Conservation (phyloP, 2,329 filamentous ascomycete genomes). For the Lachnellula arida region DNA sequence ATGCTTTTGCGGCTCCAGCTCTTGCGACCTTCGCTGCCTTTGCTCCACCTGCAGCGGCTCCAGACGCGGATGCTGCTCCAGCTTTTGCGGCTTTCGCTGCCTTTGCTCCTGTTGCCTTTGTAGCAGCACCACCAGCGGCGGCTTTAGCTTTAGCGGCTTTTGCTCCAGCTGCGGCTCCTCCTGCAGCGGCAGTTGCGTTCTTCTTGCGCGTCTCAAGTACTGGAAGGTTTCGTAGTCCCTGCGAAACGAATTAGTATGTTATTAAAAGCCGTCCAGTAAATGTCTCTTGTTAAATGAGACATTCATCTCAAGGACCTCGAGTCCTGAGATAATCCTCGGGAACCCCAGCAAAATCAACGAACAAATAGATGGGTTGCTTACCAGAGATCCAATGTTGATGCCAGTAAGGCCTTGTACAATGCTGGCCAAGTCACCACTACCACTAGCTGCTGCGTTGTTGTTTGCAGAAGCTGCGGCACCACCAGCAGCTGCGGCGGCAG, state of each 20-base stretch:
- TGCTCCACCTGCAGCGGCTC: background rate
- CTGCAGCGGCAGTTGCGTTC: background rate
- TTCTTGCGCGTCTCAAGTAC: too few species aligned
- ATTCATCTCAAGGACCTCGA: too few species aligned
- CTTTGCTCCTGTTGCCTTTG: background rate
- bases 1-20: too few species aligned
- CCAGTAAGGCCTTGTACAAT: background rate
- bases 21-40: background rate
- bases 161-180: too few species aligned
- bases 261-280: background rate
- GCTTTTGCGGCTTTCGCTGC: constrained; percentile 2
- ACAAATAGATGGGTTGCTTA: too few species aligned
- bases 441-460: background rate
- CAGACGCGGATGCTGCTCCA: constrained; percentile 1
- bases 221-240: too few species aligned
- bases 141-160: too few species aligned
- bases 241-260: background rate
- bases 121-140: background rate
- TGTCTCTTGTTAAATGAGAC: too few species aligned
- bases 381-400: too few species aligned
- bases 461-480: background rate
- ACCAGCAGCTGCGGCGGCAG: too few species aligned
- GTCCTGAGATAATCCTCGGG: too few species aligned
- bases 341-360: too few species aligned
- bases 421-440: background rate